A percentile compares a stretch with the other conserved stretches of the same genome.
Conservation (phyloP, 805 yeast genomes). For the Starmerella bombicola region DNA sequence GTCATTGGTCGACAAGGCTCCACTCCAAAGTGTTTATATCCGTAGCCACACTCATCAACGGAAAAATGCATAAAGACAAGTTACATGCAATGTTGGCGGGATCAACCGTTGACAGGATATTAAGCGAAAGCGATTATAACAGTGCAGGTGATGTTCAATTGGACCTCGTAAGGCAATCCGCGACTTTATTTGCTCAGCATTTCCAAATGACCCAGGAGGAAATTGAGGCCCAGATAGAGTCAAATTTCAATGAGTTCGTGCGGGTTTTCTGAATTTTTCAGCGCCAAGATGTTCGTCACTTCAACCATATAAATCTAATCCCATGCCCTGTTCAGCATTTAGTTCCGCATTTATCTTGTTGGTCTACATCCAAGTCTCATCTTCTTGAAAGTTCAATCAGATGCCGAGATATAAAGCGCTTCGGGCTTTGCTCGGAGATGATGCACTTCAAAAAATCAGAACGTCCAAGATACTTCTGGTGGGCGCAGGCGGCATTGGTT, state of each 20-base stretch:
- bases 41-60: conserved; percentile 41
- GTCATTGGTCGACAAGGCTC: conserved; percentile 21
- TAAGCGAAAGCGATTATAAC: conserved; percentile 45
- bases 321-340: too few relatives aligned
- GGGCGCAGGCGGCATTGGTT: conserved; percentile 99
- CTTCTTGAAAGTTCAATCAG: too few relatives aligned
- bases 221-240: conserved; percentile 1
- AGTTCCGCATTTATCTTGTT: too few relatives aligned
- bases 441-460: conserved; percentile 13
- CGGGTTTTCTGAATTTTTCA: too few relatives aligned
- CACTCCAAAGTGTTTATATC: conserved; percentile 37
- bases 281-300: too few relatives aligned
- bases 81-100: conserved; percentile 25
- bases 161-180: conserved; percentile 10
- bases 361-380: too few relatives aligned
- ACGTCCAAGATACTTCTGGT: conserved; percentile 56
- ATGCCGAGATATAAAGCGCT: conserved; percentile 16
- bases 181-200: conserved; percentile 4
- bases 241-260: conserved; percentile 7
- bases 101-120: conserved; percentile 31
- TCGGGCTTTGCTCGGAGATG: conserved; percentile 17
- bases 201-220: conserved; percentile 5
- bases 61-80: conserved; percentile 26
- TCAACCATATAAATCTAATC: too few relatives aligned
- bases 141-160: conserved; percentile 25